A percentile compares a stretch with the other conserved stretches of the same genome.
Evolutionary conservation across 345 rosid species (phyloP).

Genomic region (Psidium friedrichsthalianum): DNA sequence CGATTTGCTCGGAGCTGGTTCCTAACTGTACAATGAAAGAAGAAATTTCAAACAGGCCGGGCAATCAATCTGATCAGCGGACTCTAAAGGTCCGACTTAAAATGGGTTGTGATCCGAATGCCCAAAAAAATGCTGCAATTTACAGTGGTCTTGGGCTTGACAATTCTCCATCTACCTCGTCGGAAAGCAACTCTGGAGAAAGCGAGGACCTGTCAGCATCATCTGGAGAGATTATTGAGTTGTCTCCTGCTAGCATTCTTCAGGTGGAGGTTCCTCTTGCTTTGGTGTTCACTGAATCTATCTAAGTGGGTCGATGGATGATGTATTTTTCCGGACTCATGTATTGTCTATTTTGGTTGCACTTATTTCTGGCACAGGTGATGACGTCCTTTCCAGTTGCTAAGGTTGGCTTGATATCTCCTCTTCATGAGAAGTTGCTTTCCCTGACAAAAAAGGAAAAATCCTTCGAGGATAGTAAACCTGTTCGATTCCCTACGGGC

Average conservation of each 20-base stretch:
- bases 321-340: not conserved
- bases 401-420: slow-evolving; percentile 42
- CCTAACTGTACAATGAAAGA: slow-evolving; percentile 12
- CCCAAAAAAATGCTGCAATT: slow-evolving; percentile 31
- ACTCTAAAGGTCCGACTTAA: slow-evolving; percentile 45
- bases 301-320: not conserved
- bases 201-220: slow-evolving; percentile 16
- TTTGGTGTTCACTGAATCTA: not conserved
- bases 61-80: slow-evolving; percentile 23
- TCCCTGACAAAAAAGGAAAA: slow-evolving; percentile 20
- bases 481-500: slow-evolving; percentile 3
- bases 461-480: slow-evolving; percentile 9
- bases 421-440: slow-evolving; percentile 51
- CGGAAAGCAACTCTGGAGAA: slow-evolving; percentile 26
- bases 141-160: slow-evolving; percentile 50
- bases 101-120: slow-evolving; percentile 32
- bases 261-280: slow-evolving; percentile 25
- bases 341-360: not conserved
- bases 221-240: slow-evolving; percentile 11
- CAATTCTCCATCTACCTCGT: slow-evolving; percentile 41
- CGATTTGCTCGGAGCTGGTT: slow-evolving; percentile 13
- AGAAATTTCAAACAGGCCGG: slow-evolving; percentile 18
- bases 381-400: slow-evolving; percentile 52
- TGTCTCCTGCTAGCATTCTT: slow-evolving; percentile 55
- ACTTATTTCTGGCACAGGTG: slow-evolving; percentile 30